Conservation (phyloP, 306 rosid genomes). For the Comarum palustre region DNA sequence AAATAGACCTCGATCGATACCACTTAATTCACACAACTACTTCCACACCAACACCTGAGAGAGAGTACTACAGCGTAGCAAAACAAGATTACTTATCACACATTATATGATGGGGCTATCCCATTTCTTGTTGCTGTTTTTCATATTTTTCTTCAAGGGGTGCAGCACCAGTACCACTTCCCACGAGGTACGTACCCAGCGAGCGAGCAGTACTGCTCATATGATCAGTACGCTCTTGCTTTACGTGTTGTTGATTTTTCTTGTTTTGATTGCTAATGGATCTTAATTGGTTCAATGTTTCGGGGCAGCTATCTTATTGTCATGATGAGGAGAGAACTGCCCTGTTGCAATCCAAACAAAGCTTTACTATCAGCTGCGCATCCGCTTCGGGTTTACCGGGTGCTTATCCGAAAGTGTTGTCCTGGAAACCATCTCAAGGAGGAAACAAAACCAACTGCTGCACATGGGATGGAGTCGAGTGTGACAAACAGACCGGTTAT, state of each 20-base stretch:
- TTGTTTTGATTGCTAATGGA: too few relatives aligned
- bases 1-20: too few relatives aligned
- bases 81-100: background rate
- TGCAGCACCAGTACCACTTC: too few relatives aligned
- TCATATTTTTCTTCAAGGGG: too few relatives aligned
- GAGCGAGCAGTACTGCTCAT: too few relatives aligned
- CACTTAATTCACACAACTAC: too few relatives aligned
- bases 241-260: too few relatives aligned
- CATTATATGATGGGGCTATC: background rate
- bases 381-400: background rate
- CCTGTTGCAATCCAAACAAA: slow-evolving; percentile 4
- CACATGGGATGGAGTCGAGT: slow-evolving; percentile 19
- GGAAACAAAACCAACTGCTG: slow-evolving; percentile 3
- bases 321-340: slow-evolving; percentile 7
- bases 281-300: too few relatives aligned
- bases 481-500: background rate
- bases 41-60: background rate
- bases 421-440: slow-evolving; percentile 6
- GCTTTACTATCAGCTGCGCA: background rate
- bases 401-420: background rate
- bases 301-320: background rate
- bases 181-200: too few relatives aligned
- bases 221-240: too few relatives aligned
- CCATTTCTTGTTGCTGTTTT: background rate
- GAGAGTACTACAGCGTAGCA: background rate